Percentiles rank a stretch among this genome's conserved stretches.
phyloP scores from a whole-genome alignment of 2,329 filamentous ascomycete species.

The Pyricularia grisea region DNA sequence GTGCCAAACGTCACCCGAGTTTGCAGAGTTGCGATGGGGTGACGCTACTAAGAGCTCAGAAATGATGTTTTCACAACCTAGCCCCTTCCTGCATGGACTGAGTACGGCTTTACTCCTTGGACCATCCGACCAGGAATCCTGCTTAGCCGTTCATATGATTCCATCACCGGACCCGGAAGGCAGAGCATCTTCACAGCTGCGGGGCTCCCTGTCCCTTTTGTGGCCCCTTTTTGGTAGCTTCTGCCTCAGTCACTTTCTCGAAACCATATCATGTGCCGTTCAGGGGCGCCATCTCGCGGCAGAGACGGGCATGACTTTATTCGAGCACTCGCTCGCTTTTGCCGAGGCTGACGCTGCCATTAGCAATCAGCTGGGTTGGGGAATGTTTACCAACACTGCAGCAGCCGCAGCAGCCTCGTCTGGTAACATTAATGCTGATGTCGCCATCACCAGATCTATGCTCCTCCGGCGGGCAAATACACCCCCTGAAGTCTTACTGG shows the following conservation, averaged over 20 bases:
- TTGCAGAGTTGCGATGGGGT: slow-evolving; percentile 60
- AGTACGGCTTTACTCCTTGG: slow-evolving; percentile 66
- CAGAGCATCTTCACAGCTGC: slow-evolving; percentile 42
- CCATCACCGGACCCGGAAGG: slow-evolving; percentile 20
- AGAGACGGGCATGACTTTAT: slow-evolving; percentile 92
- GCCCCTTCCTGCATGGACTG: slow-evolving; percentile 60
- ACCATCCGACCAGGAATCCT: slow-evolving; percentile 65
- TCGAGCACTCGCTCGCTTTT: slow-evolving; percentile 93
- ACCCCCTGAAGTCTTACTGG: slow-evolving; percentile 76
- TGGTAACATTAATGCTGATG: slow-evolving; percentile 20
- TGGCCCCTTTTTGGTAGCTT: slow-evolving; percentile 68
- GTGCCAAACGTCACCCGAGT: slow-evolving; percentile 78
- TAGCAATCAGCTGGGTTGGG: slow-evolving; percentile 67
- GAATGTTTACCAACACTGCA: slow-evolving; percentile 42
- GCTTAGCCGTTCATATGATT: slow-evolving; percentile 65
- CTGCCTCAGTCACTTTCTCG: slow-evolving; percentile 74
- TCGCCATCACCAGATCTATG: slow-evolving; percentile 51
- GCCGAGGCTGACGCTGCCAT: slow-evolving; percentile 89
- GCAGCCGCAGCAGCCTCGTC: slow-evolving; percentile 6
- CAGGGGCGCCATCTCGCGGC: slow-evolving; percentile 72
- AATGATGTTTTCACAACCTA: slow-evolving; percentile 61
- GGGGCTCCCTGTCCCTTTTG: slow-evolving; percentile 67
- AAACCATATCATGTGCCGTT: slow-evolving; percentile 79
- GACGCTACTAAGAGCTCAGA: slow-evolving; percentile 54
- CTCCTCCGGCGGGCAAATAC: slow-evolving; percentile 78